Conservation (phyloP, 2,329 filamentous ascomycete genomes). For the Ophiocordyceps unilateralis region DNA sequence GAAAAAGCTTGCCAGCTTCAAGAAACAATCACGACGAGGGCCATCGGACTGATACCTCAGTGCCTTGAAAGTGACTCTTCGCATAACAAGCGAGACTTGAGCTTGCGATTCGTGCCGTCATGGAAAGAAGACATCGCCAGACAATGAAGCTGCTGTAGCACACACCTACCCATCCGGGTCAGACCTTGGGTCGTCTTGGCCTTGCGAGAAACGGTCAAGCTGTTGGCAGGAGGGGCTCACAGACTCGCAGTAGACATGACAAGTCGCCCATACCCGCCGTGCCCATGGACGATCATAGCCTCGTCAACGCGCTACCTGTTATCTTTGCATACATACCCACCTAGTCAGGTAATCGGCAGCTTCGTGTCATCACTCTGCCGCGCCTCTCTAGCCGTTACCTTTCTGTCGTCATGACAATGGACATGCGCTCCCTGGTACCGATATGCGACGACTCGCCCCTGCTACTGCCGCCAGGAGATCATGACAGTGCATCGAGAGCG, state of each 20-base stretch:
- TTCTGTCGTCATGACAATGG: neutral
- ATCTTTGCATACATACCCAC: neutral
- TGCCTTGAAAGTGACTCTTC: neutral
- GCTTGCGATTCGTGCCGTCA: neutral
- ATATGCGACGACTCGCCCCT: neutral
- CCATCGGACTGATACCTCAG: slow-evolving; percentile 9
- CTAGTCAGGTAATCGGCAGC: no score
- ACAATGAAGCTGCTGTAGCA: no score
- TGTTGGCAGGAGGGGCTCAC: neutral
- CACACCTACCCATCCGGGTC: no score
- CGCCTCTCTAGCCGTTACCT: neutral
- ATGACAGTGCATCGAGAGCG: neutral
- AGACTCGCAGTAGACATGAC: neutral
- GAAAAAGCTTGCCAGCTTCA: slow-evolving; percentile 31
- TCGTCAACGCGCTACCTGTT: neutral
- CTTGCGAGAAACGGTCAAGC: neutral
- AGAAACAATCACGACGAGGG: slow-evolving; percentile 29
- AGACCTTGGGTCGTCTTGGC: no score
- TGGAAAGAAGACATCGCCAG: neutral
- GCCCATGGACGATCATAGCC: neutral
- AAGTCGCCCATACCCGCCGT: neutral
- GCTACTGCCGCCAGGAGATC: neutral
- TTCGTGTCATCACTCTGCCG: neutral
- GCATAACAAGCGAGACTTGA: neutral
- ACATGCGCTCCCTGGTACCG: neutral